Percentiles rank a stretch among this genome's conserved stretches.
Evolutionary conservation across 106 monocot species (phyloP).

Genomic region (Phalaenopsis equestris): DNA sequence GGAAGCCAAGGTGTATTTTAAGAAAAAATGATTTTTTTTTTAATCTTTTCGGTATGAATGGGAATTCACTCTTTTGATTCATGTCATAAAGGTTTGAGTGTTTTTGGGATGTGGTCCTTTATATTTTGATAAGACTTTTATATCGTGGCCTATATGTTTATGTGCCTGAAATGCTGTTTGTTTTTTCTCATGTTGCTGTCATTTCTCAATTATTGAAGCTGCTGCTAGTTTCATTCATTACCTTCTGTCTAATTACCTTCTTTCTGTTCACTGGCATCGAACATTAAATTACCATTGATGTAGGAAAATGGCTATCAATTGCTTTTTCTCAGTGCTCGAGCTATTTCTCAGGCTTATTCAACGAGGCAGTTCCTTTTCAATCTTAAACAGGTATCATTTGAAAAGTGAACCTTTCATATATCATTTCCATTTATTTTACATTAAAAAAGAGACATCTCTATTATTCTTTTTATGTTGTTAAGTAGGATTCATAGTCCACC

Average conservation of each 20-base stretch:
- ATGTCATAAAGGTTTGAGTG: too few relatives aligned
- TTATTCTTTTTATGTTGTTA: background rate
- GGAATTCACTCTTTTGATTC: too few relatives aligned
- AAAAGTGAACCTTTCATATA: slow-evolving; percentile 2
- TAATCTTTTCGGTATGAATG: too few relatives aligned
- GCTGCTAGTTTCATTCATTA: background rate
- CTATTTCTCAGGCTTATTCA: slow-evolving; percentile 79
- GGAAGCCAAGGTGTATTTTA: too few relatives aligned
- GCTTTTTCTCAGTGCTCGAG: slow-evolving; percentile 86
- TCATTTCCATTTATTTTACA: background rate
- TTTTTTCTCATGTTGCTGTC: background rate
- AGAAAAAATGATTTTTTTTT: too few relatives aligned
- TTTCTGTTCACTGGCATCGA: background rate
- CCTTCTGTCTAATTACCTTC: background rate
- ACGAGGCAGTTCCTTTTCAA: slow-evolving; percentile 81
- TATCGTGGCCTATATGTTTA: background rate
- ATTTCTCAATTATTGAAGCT: background rate
- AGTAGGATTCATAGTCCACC: background rate
- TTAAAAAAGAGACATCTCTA: background rate
- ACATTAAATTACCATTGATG: slow-evolving; percentile 9
- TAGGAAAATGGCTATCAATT: slow-evolving; percentile 96
- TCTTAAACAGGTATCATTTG: slow-evolving; percentile 59
- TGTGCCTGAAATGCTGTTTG: background rate
- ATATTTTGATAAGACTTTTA: background rate
- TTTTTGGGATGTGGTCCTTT: background rate